Evolutionary conservation across 805 yeast genomes (phyloP), one percentile per base, ranked within the genome.

Genomic region (Zygotorulaspora sp.): DNA sequence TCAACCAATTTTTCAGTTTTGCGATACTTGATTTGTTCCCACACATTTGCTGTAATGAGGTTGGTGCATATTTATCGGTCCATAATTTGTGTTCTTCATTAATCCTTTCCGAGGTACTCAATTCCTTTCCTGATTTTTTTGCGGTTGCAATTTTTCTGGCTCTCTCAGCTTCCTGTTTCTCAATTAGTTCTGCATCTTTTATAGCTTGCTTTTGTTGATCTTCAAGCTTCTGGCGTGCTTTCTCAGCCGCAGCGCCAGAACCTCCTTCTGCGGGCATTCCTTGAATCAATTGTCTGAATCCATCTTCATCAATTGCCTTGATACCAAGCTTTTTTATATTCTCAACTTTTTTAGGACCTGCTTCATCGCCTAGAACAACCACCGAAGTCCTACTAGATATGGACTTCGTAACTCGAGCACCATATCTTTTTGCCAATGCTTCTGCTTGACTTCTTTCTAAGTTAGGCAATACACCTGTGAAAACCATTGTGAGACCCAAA

Each of bases 181-280:
- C 68, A 62, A 68, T 61, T 41, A 63, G 69, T 37, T 65, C 62
- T 1, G 78, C 78, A 41, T 77, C 80, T 45, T 70, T 72, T 14
- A 71, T 41, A 2, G 80, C 76, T 39, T 64, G 62, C 22, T 63
- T 65, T 51, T 83, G 88, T 50, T 87, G 92, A 40, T 74, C 78
- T 44, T 75, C 77, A 43, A 79, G 71, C 62, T 86, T 87, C 30
- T 67, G 68, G 43, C 79, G 68, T 2, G 92, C 92, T 47, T 76
- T 78, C 41, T 73, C 74, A 0, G 97, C 97, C 3, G 68, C 77
- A 11, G 65, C 83, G n/a, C 94, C 85, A 30, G 74, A 75, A 0
- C 97, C 97, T 18, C 98, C 98, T 47, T 82, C 88, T 2, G 80
- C 80, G 0, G 98, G 97, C 92, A 90, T 84, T 5, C 77, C 74